These are phyloP conservation scores for Diospyros kaki DNA, from an alignment of 148 eudicot species.

Conservation along the genomic window DNA sequence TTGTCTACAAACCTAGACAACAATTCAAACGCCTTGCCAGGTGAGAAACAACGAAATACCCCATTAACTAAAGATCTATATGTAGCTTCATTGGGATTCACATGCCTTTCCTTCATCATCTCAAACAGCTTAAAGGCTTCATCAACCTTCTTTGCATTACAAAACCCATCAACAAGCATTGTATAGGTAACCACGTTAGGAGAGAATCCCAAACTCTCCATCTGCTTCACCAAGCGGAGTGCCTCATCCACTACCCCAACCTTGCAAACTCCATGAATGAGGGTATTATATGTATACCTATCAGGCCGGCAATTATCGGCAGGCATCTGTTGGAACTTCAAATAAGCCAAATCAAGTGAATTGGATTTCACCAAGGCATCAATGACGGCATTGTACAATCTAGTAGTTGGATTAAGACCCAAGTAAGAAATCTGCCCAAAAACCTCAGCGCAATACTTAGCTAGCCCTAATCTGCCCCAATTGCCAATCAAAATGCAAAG, in stretches of 20 bases:
- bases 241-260: slow-evolving; percentile 91
- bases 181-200: slow-evolving; percentile 92
- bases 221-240: slow-evolving; percentile 73
- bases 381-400: slow-evolving; percentile 94
- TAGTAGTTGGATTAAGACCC: slow-evolving; percentile 66
- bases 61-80: slow-evolving; percentile 89
- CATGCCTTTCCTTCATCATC: slow-evolving; percentile 60
- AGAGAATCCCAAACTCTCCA: slow-evolving; percentile 54
- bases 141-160: slow-evolving; percentile 70
- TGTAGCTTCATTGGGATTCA: slow-evolving; percentile 82
- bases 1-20: slow-evolving; percentile 53
- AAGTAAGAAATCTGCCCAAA: slow-evolving; percentile 83
- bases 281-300: slow-evolving; percentile 86
- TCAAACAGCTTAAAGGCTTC: slow-evolving; percentile 70
- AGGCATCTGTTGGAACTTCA: slow-evolving; percentile 91
- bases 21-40: slow-evolving; percentile 51
- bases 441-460: slow-evolving; percentile 75
- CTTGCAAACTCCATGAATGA: slow-evolving; percentile 96
- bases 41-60: slow-evolving; percentile 55
- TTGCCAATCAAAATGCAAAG: slow-evolving; percentile 72
- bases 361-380: slow-evolving; percentile 86
- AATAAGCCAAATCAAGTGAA: slow-evolving; percentile 86
- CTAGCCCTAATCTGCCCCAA: slow-evolving; percentile 97
- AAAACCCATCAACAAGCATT: slow-evolving; percentile 80
- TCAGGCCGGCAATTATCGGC: slow-evolving; percentile 77